Evolutionary conservation across 441 rosid species (phyloP), one percentile per base, ranked within the genome.

Genomic region (Daphne laureola): DNA sequence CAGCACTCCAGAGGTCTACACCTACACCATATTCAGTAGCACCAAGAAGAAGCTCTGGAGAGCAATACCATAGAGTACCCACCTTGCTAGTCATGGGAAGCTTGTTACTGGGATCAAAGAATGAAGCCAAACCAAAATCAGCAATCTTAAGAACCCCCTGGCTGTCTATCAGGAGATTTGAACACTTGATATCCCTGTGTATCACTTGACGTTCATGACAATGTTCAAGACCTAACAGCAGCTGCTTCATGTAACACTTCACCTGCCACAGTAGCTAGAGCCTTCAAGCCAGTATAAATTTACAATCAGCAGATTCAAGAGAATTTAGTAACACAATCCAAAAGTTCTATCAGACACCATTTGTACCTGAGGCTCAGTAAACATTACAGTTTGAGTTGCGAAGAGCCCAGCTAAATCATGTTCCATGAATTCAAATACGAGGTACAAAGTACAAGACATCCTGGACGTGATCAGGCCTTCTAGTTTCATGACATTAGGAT

Each of bases 21-120:
- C 78, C 81, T 43, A 79, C 81, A 61, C 79, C 70, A 60, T 79
- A 79, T 63, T 79, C 75, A 66, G 72, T 73, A 46, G 84, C 81
- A 53, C 84, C 84, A 43, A 79, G 84, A n/a, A 79, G 79, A 73
- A 79, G 81, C 72, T 79, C 84, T 0, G 81, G 84, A 3, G 84
- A 79, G 51, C 84, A 70, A 69, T 79, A 79, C 84, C 84, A 79
- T 17, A 79, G 58, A 18, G 84, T 79, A 48, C 76, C 84, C 66
- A 79, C 81, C 58, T 81, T 67, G 49, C 81, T 79, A 49, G 84
- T 79, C 79, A 79, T 71, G 0, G 81, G 81, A 44, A 71, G 70
- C 45, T 64, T 67, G 40, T 69, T 67, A 43, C 67, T 62, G 6
- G 81, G 81, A 66, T 76, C 77, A 54, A 76, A 79, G 49, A 71